phyloP scores from a whole-genome alignment of 2,329 filamentous ascomycete genomes.

The Pseudogymnoascus sp. region DNA sequence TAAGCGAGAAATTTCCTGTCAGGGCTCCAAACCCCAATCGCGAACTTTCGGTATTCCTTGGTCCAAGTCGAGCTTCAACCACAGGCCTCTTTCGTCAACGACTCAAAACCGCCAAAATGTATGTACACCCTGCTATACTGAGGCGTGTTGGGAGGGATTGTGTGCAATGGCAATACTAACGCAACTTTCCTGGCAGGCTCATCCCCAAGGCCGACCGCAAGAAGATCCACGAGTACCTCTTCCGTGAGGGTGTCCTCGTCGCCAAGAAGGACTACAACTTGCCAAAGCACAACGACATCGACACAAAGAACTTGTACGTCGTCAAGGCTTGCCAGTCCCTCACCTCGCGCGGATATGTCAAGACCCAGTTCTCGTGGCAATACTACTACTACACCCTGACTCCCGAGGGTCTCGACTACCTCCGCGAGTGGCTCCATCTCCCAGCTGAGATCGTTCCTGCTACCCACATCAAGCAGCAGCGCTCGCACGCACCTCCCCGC shows the following conservation, averaged over 20 bases:
- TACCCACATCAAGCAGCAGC: conserved; percentile 99
- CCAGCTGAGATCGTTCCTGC: conserved; percentile 98
- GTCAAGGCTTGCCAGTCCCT: conserved; percentile 99
- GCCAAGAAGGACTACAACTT: conserved; percentile 99
- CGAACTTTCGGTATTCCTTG: conserved; percentile 10
- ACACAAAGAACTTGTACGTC: conserved; percentile 99
- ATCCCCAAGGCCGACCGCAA: conserved; percentile 99
- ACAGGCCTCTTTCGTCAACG: conserved; percentile 7
- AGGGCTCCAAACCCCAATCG: conserved; percentile 10
- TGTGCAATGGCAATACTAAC: conserved; percentile 6
- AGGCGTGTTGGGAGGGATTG: background rate
- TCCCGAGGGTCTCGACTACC: conserved; percentile 99
- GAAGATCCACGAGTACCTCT: conserved; percentile 99
- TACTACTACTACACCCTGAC: conserved; percentile 99
- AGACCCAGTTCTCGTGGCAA: conserved; percentile 99
- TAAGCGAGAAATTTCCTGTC: conserved; percentile 6
- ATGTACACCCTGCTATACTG: conserved; percentile 13
- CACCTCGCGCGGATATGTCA: conserved; percentile 95
- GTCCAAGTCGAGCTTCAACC: conserved; percentile 6
- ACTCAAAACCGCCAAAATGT: conserved; percentile 38
- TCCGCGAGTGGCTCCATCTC: conserved; percentile 99
- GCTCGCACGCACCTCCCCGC: conserved; percentile 93
- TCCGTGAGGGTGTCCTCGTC: conserved; percentile 87
- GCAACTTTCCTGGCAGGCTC: conserved; percentile 55
- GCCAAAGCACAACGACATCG: conserved; percentile 94